Percentiles rank a stretch among this genome's conserved stretches.
Conservation (phyloP, 257 asterid genomes). For the Fraxinus excelsior region DNA sequence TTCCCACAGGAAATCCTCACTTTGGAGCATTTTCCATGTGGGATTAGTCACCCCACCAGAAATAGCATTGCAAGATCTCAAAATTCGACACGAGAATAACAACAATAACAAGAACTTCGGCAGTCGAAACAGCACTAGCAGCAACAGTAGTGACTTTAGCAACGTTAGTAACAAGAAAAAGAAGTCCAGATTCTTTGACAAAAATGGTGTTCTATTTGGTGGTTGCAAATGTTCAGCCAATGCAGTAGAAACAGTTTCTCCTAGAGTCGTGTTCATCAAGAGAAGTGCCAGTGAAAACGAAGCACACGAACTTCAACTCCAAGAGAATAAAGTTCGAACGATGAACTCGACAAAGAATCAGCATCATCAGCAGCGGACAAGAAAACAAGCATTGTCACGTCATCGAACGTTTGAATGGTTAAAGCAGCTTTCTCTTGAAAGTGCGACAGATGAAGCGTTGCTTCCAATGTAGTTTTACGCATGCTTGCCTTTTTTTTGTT, state of each 20-base stretch:
- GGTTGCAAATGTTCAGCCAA: constrained; percentile 66
- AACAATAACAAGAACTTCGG: constrained; percentile 24
- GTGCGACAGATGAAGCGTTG: constrained; percentile 40
- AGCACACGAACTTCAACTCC: constrained; percentile 11
- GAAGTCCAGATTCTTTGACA: constrained; percentile 29
- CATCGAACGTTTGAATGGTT: constrained; percentile 92
- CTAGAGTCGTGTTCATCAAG: constrained; percentile 31
- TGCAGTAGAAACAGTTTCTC: constrained; percentile 51
- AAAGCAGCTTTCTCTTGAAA: constrained; percentile 80
- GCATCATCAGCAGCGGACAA: constrained; percentile 11
- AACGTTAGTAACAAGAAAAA: constrained; percentile 30
- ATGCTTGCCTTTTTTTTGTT: constrained; percentile 21
- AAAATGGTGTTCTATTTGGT: constrained; percentile 34
- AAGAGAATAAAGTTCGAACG: constrained; percentile 22
- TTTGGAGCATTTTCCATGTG: constrained; percentile 60
- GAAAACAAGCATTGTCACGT: constrained; percentile 60
- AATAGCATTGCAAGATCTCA: constrained; percentile 58
- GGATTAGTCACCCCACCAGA: constrained; percentile 82
- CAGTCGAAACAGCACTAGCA: constrained; percentile 56
- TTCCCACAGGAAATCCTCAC: constrained; percentile 28
- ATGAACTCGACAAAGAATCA: constrained; percentile 14
- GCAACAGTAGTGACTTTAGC: constrained; percentile 30
- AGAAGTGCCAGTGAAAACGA: constrained; percentile 37
- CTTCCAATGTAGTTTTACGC: constrained; percentile 30
- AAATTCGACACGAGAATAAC: constrained; percentile 34